Percentiles rank a stretch among this genome's conserved stretches.
Conservation (phyloP, 768 basidiomycete genomes). For the Cubamyces lactineus region DNA sequence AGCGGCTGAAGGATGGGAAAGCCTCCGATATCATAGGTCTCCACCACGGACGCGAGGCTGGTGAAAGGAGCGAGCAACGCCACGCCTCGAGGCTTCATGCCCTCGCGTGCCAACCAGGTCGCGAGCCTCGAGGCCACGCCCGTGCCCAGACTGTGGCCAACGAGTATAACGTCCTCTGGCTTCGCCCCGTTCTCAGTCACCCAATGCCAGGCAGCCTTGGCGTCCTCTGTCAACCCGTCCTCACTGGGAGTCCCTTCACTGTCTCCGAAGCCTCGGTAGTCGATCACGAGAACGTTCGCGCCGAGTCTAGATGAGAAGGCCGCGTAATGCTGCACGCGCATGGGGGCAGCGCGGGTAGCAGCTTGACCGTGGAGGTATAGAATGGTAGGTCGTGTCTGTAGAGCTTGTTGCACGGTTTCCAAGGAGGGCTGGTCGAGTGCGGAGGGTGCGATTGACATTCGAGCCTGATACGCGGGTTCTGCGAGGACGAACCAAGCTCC, state of each 20-base stretch:
- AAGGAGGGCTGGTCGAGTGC: constrained; percentile 39
- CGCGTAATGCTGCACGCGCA: constrained; percentile 71
- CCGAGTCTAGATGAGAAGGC: constrained; percentile 65
- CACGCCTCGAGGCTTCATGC: constrained; percentile 43
- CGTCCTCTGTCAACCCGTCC: constrained; percentile 71
- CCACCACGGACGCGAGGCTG: constrained; percentile 49
- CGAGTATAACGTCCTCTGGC: constrained; percentile 64
- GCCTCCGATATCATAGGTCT: constrained; percentile 68
- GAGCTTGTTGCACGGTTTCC: constrained; percentile 53
- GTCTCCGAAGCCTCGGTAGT: constrained; percentile 93
- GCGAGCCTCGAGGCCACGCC: constrained; percentile 60
- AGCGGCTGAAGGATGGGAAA: constrained; percentile 77
- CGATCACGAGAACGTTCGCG: constrained; percentile 81
- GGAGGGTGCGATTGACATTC: constrained; percentile 43
- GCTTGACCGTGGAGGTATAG: constrained; percentile 94
- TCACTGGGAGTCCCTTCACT: constrained; percentile 81
- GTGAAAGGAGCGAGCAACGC: constrained; percentile 47
- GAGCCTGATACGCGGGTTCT: constrained; percentile 59
- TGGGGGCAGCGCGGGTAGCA: constrained; percentile 69
- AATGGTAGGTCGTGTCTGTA: constrained; percentile 68
- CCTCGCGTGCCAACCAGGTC: constrained; percentile 44
- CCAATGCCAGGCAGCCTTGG: constrained; percentile 82
- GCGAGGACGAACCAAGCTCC: constrained; percentile 89
- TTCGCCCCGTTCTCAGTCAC: constrained; percentile 59
- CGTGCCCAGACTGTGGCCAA: constrained; percentile 91